Evolutionary conservation across 2,329 filamentous ascomycete genomes (phyloP), one percentile per base, ranked within the genome.

Genomic region (Teratosphaeria zuluensis): DNA sequence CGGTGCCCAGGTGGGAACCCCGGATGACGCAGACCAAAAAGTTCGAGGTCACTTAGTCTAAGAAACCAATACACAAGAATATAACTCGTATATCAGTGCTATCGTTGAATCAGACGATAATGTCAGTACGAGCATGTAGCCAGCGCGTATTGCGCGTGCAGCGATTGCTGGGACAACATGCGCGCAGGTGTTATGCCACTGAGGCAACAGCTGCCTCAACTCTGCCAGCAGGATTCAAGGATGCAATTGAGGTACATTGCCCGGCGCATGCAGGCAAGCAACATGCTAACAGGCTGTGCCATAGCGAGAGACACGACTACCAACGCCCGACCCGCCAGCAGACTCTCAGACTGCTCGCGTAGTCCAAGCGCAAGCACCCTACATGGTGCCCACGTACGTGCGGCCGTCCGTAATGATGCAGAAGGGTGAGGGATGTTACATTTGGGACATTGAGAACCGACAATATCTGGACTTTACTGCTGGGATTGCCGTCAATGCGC

Each of bases 331-430:
- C 69, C 90, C 90, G 38, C 70, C 84, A 14, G 68, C 82, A 54
- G 87, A 90, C 73, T 94, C 90, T 0, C 78, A 84, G 66, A 95
- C 89, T 64, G 83, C 85, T 35, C 81, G 85, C 32, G 81, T 96
- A 60, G 84, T 96, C 64, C 81, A 84, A 65, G 84, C 89, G 61
- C 85, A 91, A 68, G 81, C 86, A 33, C 88, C 89, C 2, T 97
- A 86, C 76, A 97, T 99, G 92, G 89, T 99, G 31, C 87, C 91
- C 1, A 99, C 94, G 56, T 99, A 99, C 75, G 85, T 90, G 56
- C 89, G 94, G 30, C 92, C 94, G 54, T 82, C 88, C 52, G 90
- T 91, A 1, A 89, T 97, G 70, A 96, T 99, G 74, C 85, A 91
- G 59, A 89, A 86, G 72, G 94, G 92, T 63, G 79, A 90, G 71